Conservation (phyloP, 768 basidiomycete genomes). For the Cubamyces sp. region DNA sequence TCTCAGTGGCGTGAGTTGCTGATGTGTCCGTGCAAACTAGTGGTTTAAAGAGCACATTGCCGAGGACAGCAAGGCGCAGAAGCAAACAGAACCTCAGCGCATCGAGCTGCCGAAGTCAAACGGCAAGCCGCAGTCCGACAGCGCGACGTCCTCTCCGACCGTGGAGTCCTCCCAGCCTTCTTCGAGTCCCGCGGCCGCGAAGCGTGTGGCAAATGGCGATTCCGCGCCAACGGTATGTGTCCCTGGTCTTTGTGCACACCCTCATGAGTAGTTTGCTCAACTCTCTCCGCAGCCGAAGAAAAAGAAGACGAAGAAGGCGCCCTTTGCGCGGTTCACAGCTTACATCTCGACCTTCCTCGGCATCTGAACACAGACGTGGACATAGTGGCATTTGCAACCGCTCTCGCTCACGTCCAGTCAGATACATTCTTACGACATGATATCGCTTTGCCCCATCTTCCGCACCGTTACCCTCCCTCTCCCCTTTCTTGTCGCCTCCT, state of each 20-base stretch:
- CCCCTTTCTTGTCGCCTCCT: neutral
- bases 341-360: slow-evolving; percentile 35
- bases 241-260: neutral
- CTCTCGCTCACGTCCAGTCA: neutral
- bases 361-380: slow-evolving; percentile 21
- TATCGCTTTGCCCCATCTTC: neutral
- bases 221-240: slow-evolving; percentile 17
- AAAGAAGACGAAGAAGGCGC: slow-evolving; percentile 33
- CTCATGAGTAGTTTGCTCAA: neutral
- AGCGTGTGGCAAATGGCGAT: slow-evolving; percentile 19
- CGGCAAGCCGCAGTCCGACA: slow-evolving; percentile 1
- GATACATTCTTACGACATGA: neutral
- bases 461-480: neutral
- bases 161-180: slow-evolving; percentile 10
- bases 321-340: slow-evolving; percentile 32
- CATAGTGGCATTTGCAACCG: neutral
- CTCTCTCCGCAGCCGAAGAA: slow-evolving; percentile 18
- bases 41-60: slow-evolving; percentile 40
- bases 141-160: slow-evolving; percentile 11
- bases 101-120: slow-evolving; percentile 9
- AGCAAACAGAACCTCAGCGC: neutral
- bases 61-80: slow-evolving; percentile 10
- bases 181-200: neutral
- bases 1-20: too few species aligned
- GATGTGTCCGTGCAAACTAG: slow-evolving; percentile 10